Conservation (phyloP, 345 rosid genomes). For the Salix udensis region DNA sequence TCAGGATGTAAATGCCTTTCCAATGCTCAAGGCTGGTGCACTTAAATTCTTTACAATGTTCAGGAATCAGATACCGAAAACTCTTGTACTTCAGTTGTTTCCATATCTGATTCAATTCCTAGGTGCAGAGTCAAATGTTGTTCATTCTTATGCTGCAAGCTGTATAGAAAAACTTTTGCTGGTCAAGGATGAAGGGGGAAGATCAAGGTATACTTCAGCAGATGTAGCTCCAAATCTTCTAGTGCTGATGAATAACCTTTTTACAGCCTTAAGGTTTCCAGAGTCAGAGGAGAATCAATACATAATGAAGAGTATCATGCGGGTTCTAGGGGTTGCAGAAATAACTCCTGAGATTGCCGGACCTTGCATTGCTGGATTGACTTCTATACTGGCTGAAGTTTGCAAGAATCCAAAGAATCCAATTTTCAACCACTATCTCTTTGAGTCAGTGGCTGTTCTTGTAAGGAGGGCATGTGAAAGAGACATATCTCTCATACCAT, state of each 20-base stretch:
- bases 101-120: slow-evolving; percentile 73
- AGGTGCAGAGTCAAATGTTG: slow-evolving; percentile 76
- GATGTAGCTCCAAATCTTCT: slow-evolving; percentile 63
- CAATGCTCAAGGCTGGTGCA: slow-evolving; percentile 94
- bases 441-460: slow-evolving; percentile 95
- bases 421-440: slow-evolving; percentile 87
- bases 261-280: slow-evolving; percentile 64
- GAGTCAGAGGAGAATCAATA: slow-evolving; percentile 98
- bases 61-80: slow-evolving; percentile 67
- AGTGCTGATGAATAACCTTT: slow-evolving; percentile 64
- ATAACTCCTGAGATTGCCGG: slow-evolving; percentile 69
- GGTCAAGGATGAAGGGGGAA: slow-evolving; percentile 90
- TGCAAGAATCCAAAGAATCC: slow-evolving; percentile 93
- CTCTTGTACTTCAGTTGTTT: slow-evolving; percentile 58
- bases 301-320: slow-evolving; percentile 93
- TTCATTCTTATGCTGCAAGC: slow-evolving; percentile 96
- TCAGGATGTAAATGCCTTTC: slow-evolving; percentile 67
- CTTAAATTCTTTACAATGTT: slow-evolving; percentile 84
- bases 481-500: slow-evolving; percentile 60
- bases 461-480: slow-evolving; percentile 83
- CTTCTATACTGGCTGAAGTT: slow-evolving; percentile 67
- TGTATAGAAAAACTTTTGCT: slow-evolving; percentile 90
- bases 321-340: slow-evolving; percentile 83
- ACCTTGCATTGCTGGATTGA: slow-evolving; percentile 77
- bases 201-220: slow-evolving; percentile 52